A percentile compares a stretch with the other conserved stretches of the same genome.
These are phyloP conservation scores for Aspergillus conjunctus DNA, from an alignment of 495 filamentous ascomycete genomes.

Conservation along the genomic window DNA sequence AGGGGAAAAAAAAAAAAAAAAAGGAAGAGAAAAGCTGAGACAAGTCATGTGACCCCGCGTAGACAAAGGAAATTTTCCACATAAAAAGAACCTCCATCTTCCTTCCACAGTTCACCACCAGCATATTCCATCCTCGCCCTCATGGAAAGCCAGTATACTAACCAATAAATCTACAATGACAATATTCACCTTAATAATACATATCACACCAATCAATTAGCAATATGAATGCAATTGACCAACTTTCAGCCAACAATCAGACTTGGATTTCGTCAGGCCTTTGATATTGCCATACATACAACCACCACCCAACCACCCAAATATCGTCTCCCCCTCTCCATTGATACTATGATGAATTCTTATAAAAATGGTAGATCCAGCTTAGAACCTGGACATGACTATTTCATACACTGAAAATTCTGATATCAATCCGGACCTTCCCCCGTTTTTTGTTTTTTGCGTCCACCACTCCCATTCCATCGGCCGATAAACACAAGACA, in stretches of 20 bases:
- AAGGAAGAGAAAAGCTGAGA: not conserved
- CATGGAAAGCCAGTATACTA: no score
- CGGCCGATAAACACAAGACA: no score
- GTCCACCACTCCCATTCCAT: no score
- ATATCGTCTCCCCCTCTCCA: conserved; percentile 1
- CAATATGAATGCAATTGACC: no score
- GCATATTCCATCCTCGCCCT: not conserved
- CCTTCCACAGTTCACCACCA: not conserved
- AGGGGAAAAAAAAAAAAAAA: not conserved
- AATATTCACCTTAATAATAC: no score
- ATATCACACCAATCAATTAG: no score
- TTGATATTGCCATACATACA: no score
- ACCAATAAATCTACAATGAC: no score
- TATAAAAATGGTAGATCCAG: conserved; percentile 42
- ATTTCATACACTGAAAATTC: conserved; percentile 54
- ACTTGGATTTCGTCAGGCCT: not conserved
- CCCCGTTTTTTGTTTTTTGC: not conserved
- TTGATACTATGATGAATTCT: conserved; percentile 42
- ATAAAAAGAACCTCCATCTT: not conserved
- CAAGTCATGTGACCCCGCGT: not conserved
- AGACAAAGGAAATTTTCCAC: not conserved
- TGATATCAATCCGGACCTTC: conserved; percentile 26
- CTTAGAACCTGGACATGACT: conserved; percentile 42
- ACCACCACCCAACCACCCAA: not conserved
- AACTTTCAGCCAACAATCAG: not conserved